These are phyloP conservation scores for Ilex aquifolium DNA, from an alignment of 257 asterid genomes.

Conservation along the genomic window DNA sequence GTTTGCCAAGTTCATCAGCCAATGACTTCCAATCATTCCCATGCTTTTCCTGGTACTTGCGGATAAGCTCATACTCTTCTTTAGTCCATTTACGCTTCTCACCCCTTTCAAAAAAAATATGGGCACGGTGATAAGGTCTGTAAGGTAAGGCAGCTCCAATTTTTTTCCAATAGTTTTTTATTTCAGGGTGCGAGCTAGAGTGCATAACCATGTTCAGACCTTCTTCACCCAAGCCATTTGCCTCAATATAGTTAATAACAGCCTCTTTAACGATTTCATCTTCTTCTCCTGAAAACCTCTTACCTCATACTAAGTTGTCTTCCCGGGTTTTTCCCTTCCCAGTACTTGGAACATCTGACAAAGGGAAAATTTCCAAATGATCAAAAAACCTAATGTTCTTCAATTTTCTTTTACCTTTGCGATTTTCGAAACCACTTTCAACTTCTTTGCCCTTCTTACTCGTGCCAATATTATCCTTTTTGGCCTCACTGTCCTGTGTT, in stretches of 20 bases:
- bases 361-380: slow-evolving; percentile 10
- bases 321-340: background rate
- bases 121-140: slow-evolving; percentile 29
- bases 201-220: slow-evolving; percentile 25
- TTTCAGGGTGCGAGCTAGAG: slow-evolving; percentile 14
- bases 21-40: slow-evolving; percentile 20
- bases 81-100: slow-evolving; percentile 22
- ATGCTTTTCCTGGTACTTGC: background rate
- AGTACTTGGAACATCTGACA: slow-evolving; percentile 4
- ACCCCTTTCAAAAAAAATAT: slow-evolving; percentile 17
- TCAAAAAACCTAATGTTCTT: slow-evolving; percentile 18
- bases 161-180: slow-evolving; percentile 22
- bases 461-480: too few relatives aligned
- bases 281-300: slow-evolving; percentile 23
- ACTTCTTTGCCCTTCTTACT: too few relatives aligned
- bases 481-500: too few relatives aligned
- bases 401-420: background rate
- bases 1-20: slow-evolving; percentile 26
- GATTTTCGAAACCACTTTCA: background rate
- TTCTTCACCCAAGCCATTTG: slow-evolving; percentile 23
- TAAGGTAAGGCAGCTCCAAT: slow-evolving; percentile 17
- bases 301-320: slow-evolving; percentile 7
- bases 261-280: slow-evolving; percentile 23
- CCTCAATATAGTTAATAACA: slow-evolving; percentile 17
- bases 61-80: slow-evolving; percentile 17